Base-by-base conservation (phyloP, 164 flowering plant genomes). In the Dillenia turbinata region DNA sequence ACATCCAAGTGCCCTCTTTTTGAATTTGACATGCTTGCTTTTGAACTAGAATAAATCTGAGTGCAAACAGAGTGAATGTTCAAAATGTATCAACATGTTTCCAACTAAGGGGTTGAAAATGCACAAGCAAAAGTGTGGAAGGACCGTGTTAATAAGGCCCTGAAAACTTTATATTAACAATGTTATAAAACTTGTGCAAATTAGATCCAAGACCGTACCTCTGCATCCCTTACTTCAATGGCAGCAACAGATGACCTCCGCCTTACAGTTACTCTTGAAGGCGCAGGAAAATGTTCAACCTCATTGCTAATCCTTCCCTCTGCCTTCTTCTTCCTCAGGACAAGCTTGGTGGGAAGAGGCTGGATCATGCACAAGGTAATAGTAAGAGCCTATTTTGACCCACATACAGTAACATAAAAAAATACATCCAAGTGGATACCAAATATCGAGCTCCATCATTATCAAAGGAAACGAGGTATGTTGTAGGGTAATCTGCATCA, bases 261-360 rank as follows among this genome's bases (percentile, higher is more conserved):
- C 78, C 97, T 83, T 14, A 89, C 91, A 12, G 97, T 91, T 54
- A 91, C 76, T 49, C 77, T 75, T 44, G 88, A 73, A 59, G 99
- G 99, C 5, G 68, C 75, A 3, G 93, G 96, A 71, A 82, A 91
- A 52, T 91, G 96, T 73, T 94, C 99, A 46, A 80, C 66, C 53
- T 94, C 97, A 15, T 91, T 86, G 22, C 55, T 62, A 26, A 92
- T 75, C 72, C 84, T 86, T 49, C 97, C 97, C 52, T 94, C 99
- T 2, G 97, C 87, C 69, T 87, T 79, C 83, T 82, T 91, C 66
- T 86, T 94, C 63, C 87, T 86, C 44, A 91, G 66, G 48, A 74
- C 69, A 54, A 91, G 89, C 82, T 86, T 94, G 24, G 90, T 85
- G 9, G 96, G 91, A 72, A 94, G 93, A 59, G 99, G 97, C 98